A percentile compares a stretch with the other conserved stretches of the same genome.
phyloP scores from a whole-genome alignment of 441 rosid genomes.

The Erysimum cheiri region DNA sequence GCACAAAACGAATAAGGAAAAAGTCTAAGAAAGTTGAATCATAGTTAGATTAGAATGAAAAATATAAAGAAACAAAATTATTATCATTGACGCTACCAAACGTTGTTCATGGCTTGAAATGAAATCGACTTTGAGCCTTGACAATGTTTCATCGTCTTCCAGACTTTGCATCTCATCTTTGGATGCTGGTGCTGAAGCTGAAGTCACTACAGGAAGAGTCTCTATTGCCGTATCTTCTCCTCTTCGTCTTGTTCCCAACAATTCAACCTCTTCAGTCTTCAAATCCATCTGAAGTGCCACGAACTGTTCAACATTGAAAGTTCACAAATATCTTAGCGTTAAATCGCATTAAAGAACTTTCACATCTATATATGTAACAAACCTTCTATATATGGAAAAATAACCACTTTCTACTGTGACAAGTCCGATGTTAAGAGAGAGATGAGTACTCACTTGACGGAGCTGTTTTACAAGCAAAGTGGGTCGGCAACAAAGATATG shows the following conservation, averaged over 20 bases:
- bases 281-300: slow-evolving; percentile 56
- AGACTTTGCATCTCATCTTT: slow-evolving; percentile 49
- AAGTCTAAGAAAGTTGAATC: slow-evolving; percentile 8
- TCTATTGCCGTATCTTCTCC: slow-evolving; percentile 37
- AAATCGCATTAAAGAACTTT: slow-evolving; percentile 5
- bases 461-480: slow-evolving; percentile 62
- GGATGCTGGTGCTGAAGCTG: slow-evolving; percentile 33
- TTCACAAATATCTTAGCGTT: slow-evolving; percentile 23
- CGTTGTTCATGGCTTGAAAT: slow-evolving; percentile 31
- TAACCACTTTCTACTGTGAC: slow-evolving; percentile 1
- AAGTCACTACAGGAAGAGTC: slow-evolving; percentile 19
- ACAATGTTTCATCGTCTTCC: slow-evolving; percentile 50
- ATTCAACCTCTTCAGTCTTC: slow-evolving; percentile 65
- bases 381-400: slow-evolving; percentile 9
- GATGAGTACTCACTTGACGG: slow-evolving; percentile 54
- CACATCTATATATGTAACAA: slow-evolving; percentile 12
- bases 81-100: slow-evolving; percentile 22
- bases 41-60: slow-evolving; percentile 11
- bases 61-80: neutral
- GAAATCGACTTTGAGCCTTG: slow-evolving; percentile 31
- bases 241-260: slow-evolving; percentile 47
- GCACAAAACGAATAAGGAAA: slow-evolving; percentile 7
- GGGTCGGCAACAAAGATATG: slow-evolving; percentile 60
- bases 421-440: slow-evolving; percentile 18
- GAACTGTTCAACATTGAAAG: slow-evolving; percentile 46